A percentile compares a stretch with the other conserved stretches of the same genome.
phyloP scores from a whole-genome alignment of 139 green algal species.

The Closterium sp. region DNA sequence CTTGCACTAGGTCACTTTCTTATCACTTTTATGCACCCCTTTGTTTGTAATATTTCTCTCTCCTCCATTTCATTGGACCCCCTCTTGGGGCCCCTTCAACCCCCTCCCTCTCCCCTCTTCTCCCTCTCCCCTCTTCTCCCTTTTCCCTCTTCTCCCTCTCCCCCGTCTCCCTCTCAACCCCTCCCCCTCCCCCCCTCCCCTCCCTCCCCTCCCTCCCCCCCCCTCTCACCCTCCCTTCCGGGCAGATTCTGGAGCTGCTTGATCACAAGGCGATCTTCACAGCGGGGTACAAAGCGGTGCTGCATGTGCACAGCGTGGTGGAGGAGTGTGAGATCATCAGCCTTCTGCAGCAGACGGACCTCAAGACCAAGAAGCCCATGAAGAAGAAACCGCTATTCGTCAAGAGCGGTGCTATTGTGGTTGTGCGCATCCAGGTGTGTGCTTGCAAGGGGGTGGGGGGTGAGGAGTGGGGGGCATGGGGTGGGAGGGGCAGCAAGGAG shows the following conservation, averaged over 20 bases:
- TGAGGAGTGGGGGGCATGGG: too few species aligned
- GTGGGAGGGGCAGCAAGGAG: too few species aligned
- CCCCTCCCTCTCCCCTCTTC: too few species aligned
- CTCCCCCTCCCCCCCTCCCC: too few species aligned
- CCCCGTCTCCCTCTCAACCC: background rate
- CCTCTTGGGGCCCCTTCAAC: too few species aligned
- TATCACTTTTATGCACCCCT: too few species aligned
- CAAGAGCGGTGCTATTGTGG: conserved; percentile 55
- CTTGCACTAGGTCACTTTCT: too few species aligned
- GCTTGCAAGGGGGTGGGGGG: background rate
- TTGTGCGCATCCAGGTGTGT: conserved; percentile 50
- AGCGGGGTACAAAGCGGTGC: conserved; percentile 69
- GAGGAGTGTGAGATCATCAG: conserved; percentile 95
- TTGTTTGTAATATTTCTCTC: too few species aligned
- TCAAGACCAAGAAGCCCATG: conserved; percentile 63
- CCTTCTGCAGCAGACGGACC: conserved; percentile 65
- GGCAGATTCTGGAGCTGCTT: conserved; percentile 75
- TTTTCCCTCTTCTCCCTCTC: too few species aligned
- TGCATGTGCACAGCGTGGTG: conserved; percentile 59
- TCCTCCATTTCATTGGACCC: background rate
- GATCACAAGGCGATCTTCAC: conserved; percentile 97
- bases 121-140: background rate
- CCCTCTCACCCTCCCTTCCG: too few species aligned
- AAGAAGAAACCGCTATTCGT: conserved; percentile 62
- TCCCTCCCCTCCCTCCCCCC: too few species aligned